Percentiles rank a stretch among this genome's conserved stretches.
Conservation (phyloP, 176 grass and related monocot genomes). For the Thinopyrum elongatum region DNA sequence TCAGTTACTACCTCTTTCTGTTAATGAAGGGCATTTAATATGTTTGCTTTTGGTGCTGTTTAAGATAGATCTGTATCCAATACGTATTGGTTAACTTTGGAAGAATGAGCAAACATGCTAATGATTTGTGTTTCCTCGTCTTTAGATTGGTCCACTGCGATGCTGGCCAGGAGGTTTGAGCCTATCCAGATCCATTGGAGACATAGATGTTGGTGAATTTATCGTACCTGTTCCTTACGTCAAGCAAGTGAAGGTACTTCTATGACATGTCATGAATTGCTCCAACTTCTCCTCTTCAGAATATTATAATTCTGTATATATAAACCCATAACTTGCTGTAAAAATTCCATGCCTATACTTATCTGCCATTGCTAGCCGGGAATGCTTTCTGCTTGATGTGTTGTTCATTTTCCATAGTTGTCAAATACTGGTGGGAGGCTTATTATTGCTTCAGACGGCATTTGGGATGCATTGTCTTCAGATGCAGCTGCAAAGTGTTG, state of each 20-base stretch:
- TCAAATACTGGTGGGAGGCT: slow-evolving; percentile 88
- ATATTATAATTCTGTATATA: neutral
- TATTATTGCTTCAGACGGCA: slow-evolving; percentile 97
- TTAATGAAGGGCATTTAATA: neutral
- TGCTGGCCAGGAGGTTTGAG: slow-evolving; percentile 97
- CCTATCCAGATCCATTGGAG: slow-evolving; percentile 95
- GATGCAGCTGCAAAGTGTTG: slow-evolving; percentile 87
- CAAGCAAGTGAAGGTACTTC: slow-evolving; percentile 93
- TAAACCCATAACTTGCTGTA: neutral
- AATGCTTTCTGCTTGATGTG: slow-evolving; percentile 1
- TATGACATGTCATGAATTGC: neutral
- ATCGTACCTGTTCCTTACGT: slow-evolving; percentile 95
- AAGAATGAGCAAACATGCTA: slow-evolving; percentile 13
- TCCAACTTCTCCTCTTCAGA: neutral
- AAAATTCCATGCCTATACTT: slow-evolving; percentile 10
- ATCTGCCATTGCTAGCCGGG: neutral
- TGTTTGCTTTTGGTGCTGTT: slow-evolving; percentile 14
- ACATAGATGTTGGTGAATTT: slow-evolving; percentile 96
- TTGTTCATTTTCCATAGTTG: slow-evolving; percentile 42
- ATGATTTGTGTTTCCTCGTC: neutral
- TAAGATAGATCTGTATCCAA: neutral
- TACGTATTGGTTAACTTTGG: slow-evolving; percentile 17
- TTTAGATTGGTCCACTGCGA: slow-evolving; percentile 87
- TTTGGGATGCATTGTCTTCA: slow-evolving; percentile 92
- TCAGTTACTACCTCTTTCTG: slow-evolving; percentile 12